Evolutionary conservation across 768 basidiomycete genomes (phyloP).

Genomic region (Boletus insuetus): DNA sequence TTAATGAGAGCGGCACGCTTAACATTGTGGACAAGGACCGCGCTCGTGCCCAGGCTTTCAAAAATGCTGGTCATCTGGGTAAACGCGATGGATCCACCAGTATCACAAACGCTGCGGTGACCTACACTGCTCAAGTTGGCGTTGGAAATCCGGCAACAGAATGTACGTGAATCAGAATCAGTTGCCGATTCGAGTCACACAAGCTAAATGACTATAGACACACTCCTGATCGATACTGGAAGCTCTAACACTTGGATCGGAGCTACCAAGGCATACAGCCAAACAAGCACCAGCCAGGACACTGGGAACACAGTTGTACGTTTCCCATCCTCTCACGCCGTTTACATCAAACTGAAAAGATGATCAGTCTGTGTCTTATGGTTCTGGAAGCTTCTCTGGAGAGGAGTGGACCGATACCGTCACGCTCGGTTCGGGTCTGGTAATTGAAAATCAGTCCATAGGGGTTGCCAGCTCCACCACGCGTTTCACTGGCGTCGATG

Average conservation of each 20-base stretch:
- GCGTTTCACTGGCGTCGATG: constrained; percentile 31
- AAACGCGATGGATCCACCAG: background rate
- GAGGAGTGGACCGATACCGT: constrained; percentile 8
- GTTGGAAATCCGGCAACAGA: constrained; percentile 20
- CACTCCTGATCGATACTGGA: constrained; percentile 27
- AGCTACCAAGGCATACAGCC: constrained; percentile 25
- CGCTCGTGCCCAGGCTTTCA: constrained; percentile 2
- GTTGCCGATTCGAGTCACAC: background rate
- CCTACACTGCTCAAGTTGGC: constrained; percentile 27
- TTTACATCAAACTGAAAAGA: background rate
- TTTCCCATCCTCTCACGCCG: background rate
- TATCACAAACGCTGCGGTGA: constrained; percentile 18
- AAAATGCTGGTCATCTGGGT: constrained; percentile 28
- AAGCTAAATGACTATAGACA: constrained; percentile 16
- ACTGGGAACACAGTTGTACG: constrained; percentile 17
- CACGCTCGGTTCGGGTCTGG: background rate
- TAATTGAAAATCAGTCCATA: constrained; percentile 32
- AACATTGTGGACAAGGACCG: constrained; percentile 11
- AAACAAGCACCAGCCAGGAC: constrained; percentile 25
- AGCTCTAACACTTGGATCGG: constrained; percentile 30
- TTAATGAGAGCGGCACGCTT: constrained; percentile 8
- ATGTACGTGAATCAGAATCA: constrained; percentile 3
- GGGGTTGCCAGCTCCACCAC: constrained; percentile 26
- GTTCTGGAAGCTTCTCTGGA: constrained; percentile 5
- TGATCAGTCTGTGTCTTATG: background rate